Conservation (phyloP, 2,329 filamentous ascomycete genomes). For the Trichoderma sp. region DNA sequence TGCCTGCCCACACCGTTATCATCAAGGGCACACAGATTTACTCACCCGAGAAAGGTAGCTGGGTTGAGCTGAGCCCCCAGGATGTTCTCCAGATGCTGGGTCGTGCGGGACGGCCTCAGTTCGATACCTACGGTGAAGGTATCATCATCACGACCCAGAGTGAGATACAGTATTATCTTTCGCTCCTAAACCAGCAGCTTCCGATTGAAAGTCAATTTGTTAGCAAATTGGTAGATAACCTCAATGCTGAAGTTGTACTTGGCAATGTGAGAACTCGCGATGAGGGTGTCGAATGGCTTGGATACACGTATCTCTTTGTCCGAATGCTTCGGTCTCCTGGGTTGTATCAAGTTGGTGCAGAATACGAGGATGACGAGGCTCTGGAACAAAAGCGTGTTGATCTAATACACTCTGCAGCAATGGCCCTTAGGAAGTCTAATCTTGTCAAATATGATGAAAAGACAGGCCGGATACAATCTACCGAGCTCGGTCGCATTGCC, state of each 20-base stretch:
- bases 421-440: conserved; percentile 82
- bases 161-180: conserved; percentile 97
- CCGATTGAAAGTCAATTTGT: conserved; percentile 97
- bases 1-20: conserved; percentile 96
- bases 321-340: conserved; percentile 96
- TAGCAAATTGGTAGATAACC: conserved; percentile 88
- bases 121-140: conserved; percentile 95
- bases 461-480: conserved; percentile 83
- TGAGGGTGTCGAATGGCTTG: conserved; percentile 98
- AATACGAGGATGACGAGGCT: conserved; percentile 90
- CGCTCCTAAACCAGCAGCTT: conserved; percentile 92
- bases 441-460: conserved; percentile 96
- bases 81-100: conserved; percentile 99
- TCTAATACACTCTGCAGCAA: conserved; percentile 89
- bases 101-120: conserved; percentile 93
- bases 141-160: conserved; percentile 97
- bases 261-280: conserved; percentile 90
- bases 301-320: conserved; percentile 97
- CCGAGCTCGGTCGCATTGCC: conserved; percentile 91
- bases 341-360: conserved; percentile 91
- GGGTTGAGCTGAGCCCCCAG: conserved; percentile 96
- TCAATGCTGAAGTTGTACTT: conserved; percentile 94
- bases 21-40: conserved; percentile 99
- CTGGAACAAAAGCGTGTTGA: conserved; percentile 98
- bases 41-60: conserved; percentile 96